Conservation (phyloP, 1,284 basidiomycete species). For the Microbotryum intermedium region DNA sequence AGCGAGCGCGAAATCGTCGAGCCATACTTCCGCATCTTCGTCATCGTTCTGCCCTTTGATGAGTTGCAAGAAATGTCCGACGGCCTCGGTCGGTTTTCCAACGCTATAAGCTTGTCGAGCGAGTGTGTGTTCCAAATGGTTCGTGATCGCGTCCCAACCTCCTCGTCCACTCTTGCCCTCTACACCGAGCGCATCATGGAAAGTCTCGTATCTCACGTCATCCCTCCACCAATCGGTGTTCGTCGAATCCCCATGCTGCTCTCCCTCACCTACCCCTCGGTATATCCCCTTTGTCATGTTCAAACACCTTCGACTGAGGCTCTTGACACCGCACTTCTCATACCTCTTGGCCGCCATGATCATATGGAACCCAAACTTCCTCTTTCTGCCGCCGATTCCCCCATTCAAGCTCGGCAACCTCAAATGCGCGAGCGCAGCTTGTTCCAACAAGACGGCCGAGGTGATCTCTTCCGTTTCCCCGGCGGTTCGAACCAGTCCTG, state of each 20-base stretch:
- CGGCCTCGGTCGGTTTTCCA: slow-evolving; percentile 43
- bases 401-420: slow-evolving; percentile 30
- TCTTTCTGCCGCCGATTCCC: slow-evolving; percentile 24
- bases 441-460: slow-evolving; percentile 47
- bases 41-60: slow-evolving; percentile 19
- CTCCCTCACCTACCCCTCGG: slow-evolving; percentile 4
- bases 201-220: no score
- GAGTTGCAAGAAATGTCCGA: slow-evolving; percentile 43
- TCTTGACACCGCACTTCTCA: slow-evolving; percentile 46
- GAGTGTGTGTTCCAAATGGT: slow-evolving; percentile 46
- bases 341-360: slow-evolving; percentile 46
- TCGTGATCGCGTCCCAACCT: slow-evolving; percentile 43
- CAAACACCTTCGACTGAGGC: slow-evolving; percentile 18
- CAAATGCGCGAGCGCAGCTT: slow-evolving; percentile 44
- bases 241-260: no score
- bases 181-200: no score
- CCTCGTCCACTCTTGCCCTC: no score
- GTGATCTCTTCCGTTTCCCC: slow-evolving; percentile 45
- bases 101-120: slow-evolving; percentile 47
- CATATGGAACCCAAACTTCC: slow-evolving; percentile 45
- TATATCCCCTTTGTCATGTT: no score
- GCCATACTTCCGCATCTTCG: slow-evolving; percentile 40
- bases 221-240: no score
- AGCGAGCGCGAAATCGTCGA: slow-evolving; percentile 45
- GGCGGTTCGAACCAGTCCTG: slow-evolving; percentile 38